These are phyloP conservation scores for Globisporangium abappressorium DNA, from an alignment of 352 stramenopile species.

Conservation along the genomic window DNA sequence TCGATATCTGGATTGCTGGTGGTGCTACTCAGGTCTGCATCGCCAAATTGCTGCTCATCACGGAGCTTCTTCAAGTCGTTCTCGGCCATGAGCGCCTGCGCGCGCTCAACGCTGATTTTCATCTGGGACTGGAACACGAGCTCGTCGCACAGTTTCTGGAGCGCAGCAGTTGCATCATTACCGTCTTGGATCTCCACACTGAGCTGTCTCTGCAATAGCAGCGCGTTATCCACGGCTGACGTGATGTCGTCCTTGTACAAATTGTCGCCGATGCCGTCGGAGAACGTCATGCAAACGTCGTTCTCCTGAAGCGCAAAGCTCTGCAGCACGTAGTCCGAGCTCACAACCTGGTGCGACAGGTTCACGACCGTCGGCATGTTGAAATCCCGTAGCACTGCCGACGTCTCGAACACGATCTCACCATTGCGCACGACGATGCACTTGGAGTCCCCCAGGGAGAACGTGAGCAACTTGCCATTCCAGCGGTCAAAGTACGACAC, in stretches of 20 bases:
- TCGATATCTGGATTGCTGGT: background rate
- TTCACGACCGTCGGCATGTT: conserved; percentile 81
- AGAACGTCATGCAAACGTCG: conserved; percentile 73
- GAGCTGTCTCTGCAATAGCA: background rate
- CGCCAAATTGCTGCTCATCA: background rate
- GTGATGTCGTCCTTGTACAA: conserved; percentile 77
- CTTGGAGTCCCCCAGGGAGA: conserved; percentile 81
- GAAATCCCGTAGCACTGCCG: conserved; percentile 69
- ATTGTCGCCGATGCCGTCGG: conserved; percentile 76
- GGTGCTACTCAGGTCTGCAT: background rate
- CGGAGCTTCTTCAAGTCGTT: conserved; percentile 9
- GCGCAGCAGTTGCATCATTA: background rate
- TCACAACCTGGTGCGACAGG: conserved; percentile 40
- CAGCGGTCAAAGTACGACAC: conserved; percentile 77
- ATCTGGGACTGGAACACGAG: conserved; percentile 49
- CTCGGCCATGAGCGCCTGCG: conserved; percentile 16
- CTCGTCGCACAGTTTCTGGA: conserved; percentile 51
- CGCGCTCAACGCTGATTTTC: conserved; percentile 10
- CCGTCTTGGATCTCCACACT: background rate
- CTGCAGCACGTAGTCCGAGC: conserved; percentile 68
- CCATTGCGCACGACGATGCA: conserved; percentile 52
- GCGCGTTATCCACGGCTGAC: conserved; percentile 11
- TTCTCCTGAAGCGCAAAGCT: conserved; percentile 47
- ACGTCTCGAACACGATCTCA: conserved; percentile 59
- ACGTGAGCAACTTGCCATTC: conserved; percentile 54